Evolutionary conservation across 1,284 basidiomycete genomes (phyloP).

Genomic region (Sparassis latifolia): DNA sequence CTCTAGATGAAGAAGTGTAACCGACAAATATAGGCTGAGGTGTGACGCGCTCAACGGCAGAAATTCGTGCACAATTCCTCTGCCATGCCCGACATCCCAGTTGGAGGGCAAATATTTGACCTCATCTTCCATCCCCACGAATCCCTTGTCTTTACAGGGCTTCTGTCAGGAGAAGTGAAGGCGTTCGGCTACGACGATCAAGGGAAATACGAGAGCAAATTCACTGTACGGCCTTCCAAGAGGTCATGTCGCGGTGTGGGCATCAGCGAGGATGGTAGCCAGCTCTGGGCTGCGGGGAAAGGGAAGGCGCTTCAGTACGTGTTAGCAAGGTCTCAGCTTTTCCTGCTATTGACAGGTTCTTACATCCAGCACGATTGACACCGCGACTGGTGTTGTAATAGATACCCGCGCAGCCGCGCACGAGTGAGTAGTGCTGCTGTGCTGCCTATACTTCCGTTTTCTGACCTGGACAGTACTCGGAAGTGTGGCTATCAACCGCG

Average conservation of each 20-base stretch:
- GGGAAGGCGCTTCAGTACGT: constrained; percentile 68
- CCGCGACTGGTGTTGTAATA: constrained; percentile 53
- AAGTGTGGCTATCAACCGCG: constrained; percentile 82
- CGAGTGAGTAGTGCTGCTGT: constrained; percentile 52
- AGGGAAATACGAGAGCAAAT: constrained; percentile 45
- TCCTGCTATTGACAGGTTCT: background rate
- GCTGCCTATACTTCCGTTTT: constrained; percentile 5
- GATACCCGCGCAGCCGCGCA: constrained; percentile 66
- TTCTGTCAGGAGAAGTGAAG: constrained; percentile 81
- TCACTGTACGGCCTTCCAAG: constrained; percentile 60
- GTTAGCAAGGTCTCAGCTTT: background rate
- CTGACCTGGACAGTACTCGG: constrained; percentile 31
- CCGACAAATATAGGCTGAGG: too few species aligned
- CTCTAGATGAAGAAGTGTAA: too few species aligned
- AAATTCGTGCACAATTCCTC: too few species aligned
- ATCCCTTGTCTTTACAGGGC: constrained; percentile 67
- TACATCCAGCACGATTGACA: constrained; percentile 57
- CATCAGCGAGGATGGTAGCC: constrained; percentile 56
- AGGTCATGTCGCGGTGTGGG: constrained; percentile 73
- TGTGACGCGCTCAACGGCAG: too few species aligned
- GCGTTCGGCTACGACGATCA: constrained; percentile 71
- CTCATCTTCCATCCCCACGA: constrained; percentile 77
- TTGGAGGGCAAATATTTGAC: constrained; percentile 83
- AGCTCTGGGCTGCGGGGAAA: constrained; percentile 80
- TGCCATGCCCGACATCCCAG: constrained; percentile 64